Percentiles rank a stretch among this genome's conserved stretches.
These are phyloP conservation scores for Trypanosoma boissoni DNA, from an alignment of 208 protist species.

Conservation along the genomic window DNA sequence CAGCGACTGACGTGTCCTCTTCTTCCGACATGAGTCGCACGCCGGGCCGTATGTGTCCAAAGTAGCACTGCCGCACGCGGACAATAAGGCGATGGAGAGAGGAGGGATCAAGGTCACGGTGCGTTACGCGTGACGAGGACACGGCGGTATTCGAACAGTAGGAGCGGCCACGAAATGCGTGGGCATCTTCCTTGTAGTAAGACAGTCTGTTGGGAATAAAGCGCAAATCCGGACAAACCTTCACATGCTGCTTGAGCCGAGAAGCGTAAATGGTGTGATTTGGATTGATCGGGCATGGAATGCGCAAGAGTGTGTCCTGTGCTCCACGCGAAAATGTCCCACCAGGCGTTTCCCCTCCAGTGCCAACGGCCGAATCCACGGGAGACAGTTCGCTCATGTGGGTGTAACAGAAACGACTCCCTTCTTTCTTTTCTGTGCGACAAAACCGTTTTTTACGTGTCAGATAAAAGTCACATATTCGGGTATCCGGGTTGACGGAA, in stretches of 20 bases:
- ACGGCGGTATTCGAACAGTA: neutral
- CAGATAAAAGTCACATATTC: constrained; percentile 59
- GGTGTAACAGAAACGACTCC: constrained; percentile 55
- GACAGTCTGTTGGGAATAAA: constrained; percentile 37
- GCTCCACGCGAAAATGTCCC: no score
- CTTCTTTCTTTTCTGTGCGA: constrained; percentile 34
- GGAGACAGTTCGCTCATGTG: no score
- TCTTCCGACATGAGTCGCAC: constrained; percentile 20
- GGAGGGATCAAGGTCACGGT: constrained; percentile 13
- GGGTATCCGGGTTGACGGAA: constrained; percentile 53
- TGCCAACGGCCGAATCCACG: no score
- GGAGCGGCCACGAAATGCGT: constrained; percentile 28
- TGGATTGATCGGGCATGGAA: constrained; percentile 76
- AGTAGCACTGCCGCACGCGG: constrained; percentile 27
- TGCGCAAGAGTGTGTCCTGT: constrained; percentile 13
- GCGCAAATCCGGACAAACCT: constrained; percentile 70
- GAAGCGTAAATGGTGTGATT: constrained; percentile 71
- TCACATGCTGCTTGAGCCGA: constrained; percentile 56
- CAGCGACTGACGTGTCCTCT: neutral
- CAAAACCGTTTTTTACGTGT: constrained; percentile 71
- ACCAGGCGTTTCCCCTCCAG: no score
- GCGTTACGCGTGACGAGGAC: constrained; percentile 4
- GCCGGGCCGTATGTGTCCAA: constrained; percentile 12
- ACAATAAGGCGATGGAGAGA: constrained; percentile 17
- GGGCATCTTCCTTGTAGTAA: constrained; percentile 46